Conservation (phyloP, 768 basidiomycete genomes). For the Grammothele lineata region DNA sequence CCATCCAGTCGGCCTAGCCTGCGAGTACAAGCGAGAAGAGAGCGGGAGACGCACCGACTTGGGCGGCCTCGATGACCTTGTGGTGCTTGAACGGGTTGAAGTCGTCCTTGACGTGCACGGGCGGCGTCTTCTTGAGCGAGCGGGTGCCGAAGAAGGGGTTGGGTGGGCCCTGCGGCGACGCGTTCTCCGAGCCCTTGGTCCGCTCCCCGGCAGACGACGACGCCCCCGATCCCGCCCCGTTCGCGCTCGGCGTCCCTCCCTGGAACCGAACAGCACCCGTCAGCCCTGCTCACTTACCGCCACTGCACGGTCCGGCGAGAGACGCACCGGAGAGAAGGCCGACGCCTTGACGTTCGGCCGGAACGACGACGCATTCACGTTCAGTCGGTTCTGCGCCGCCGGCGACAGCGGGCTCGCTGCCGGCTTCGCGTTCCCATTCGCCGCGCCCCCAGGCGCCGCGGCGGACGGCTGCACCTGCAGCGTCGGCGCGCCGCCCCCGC, state of each 20-base stretch:
- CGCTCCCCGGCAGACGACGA: conserved; percentile 47
- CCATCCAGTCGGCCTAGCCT: too few species aligned
- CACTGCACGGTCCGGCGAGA: neutral
- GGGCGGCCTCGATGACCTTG: conserved; percentile 71
- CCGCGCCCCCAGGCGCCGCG: conserved; percentile 23
- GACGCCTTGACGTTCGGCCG: conserved; percentile 78
- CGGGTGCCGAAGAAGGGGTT: conserved; percentile 92
- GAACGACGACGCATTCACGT: conserved; percentile 89
- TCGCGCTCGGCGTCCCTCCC: conserved; percentile 25
- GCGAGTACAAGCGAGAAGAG: too few species aligned
- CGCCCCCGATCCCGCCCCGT: conserved; percentile 36
- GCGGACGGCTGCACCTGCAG: conserved; percentile 28
- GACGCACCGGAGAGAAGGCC: conserved; percentile 56
- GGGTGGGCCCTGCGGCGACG: conserved; percentile 38
- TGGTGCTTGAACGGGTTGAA: conserved; percentile 95
- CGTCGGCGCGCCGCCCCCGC: conserved; percentile 26
- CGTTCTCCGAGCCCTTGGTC: conserved; percentile 47
- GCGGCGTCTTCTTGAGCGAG: conserved; percentile 64
- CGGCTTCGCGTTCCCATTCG: conserved; percentile 20
- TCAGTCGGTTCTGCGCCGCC: conserved; percentile 60
- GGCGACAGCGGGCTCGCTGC: conserved; percentile 46
- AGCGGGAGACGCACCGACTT: conserved; percentile 62
- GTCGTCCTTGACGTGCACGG: conserved; percentile 88
- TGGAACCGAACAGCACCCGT: conserved; percentile 8
- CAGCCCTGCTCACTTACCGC: neutral